Evolutionary conservation across 2,329 filamentous ascomycete genomes (phyloP).

Genomic region (Magnaporthiopsis poae): DNA sequence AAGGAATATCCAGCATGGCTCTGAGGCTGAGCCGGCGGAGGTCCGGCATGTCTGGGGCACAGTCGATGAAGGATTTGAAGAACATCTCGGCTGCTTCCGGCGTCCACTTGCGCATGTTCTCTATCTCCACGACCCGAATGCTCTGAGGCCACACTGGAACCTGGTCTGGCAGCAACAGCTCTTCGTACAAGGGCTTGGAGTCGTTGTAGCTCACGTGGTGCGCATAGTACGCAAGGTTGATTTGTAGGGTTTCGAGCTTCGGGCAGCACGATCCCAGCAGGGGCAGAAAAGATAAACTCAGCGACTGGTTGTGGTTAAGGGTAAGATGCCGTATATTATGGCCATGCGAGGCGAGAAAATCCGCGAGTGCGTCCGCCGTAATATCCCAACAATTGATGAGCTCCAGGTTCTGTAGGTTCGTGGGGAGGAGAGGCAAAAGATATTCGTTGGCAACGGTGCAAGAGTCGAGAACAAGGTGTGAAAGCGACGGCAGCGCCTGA

Average conservation of each 20-base stretch:
- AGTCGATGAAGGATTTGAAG: slow-evolving; percentile 67
- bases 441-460: slow-evolving; percentile 61
- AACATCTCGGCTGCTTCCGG: slow-evolving; percentile 63
- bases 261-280: slow-evolving; percentile 59
- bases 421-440: slow-evolving; percentile 60
- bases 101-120: slow-evolving; percentile 67
- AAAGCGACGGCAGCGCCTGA: slow-evolving; percentile 49
- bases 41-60: slow-evolving; percentile 53
- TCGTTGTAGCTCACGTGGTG: slow-evolving; percentile 59
- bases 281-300: slow-evolving; percentile 66
- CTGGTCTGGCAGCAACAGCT: slow-evolving; percentile 53
- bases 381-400: slow-evolving; percentile 73
- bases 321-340: slow-evolving; percentile 55
- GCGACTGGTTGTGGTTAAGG: slow-evolving; percentile 68
- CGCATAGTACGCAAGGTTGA: slow-evolving; percentile 73
- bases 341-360: slow-evolving; percentile 60
- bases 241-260: slow-evolving; percentile 56
- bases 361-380: slow-evolving; percentile 52
- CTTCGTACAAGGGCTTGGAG: slow-evolving; percentile 63
- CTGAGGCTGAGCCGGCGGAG: slow-evolving; percentile 65
- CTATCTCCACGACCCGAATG: slow-evolving; percentile 62
- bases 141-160: slow-evolving; percentile 68
- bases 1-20: slow-evolving; percentile 68
- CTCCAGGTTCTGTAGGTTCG: slow-evolving; percentile 55
- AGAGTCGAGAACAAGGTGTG: slow-evolving; percentile 61